A percentile compares a stretch with the other conserved stretches of the same genome.
These are phyloP conservation scores for Cladosporium sp. DNA, from an alignment of 2,329 filamentous ascomycete genomes.

Conservation along the genomic window DNA sequence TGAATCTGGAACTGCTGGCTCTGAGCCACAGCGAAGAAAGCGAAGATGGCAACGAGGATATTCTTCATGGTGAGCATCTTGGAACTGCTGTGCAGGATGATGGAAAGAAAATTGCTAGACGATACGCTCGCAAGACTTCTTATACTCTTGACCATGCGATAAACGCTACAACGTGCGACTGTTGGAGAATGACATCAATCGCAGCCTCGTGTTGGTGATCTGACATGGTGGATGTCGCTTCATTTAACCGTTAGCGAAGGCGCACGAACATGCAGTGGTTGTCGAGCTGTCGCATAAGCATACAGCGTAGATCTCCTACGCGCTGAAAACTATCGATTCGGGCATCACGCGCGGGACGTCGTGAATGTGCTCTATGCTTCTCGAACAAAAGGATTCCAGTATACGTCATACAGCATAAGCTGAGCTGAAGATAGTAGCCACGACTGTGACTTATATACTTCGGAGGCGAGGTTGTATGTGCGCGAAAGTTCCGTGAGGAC, in stretches of 20 bases:
- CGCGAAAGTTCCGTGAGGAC: background rate
- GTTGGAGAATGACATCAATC: background rate
- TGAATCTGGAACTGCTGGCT: conserved; percentile 10
- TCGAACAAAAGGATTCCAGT: background rate
- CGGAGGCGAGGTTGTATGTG: background rate
- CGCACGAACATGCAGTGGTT: background rate
- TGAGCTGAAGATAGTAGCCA: background rate
- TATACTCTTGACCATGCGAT: background rate
- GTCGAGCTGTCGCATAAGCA: background rate
- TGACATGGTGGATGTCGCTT: background rate
- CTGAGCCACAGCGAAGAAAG: background rate
- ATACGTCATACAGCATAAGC: background rate
- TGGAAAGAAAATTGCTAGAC: background rate
- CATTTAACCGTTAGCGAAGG: conserved; percentile 1
- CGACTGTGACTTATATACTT: background rate
- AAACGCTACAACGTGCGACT: background rate
- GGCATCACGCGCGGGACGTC: background rate
- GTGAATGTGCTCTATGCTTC: background rate
- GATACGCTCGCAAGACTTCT: background rate
- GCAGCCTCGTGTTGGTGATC: background rate
- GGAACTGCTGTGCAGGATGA: background rate
- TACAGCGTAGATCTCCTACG: background rate
- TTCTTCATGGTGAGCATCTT: background rate
- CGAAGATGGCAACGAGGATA: background rate
- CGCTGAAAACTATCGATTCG: background rate